Evolutionary conservation across 306 rosid species (phyloP).

Genomic region (Canavalia gladiata): DNA sequence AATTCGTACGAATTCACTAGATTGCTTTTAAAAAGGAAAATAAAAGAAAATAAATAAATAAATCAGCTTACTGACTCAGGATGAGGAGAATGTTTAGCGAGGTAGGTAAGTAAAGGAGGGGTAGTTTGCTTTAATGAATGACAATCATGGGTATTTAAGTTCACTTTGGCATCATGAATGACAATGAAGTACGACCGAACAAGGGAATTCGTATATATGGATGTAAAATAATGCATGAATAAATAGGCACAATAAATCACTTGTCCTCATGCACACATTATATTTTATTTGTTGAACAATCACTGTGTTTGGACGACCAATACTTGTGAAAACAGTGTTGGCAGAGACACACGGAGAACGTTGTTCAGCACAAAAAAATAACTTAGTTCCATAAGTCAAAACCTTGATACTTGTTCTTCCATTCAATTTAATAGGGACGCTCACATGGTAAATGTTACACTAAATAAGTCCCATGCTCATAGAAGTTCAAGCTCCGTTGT

Average conservation of each 20-base stretch:
- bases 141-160: neutral
- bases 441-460: conserved; percentile 46
- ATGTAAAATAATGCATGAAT: conserved; percentile 33
- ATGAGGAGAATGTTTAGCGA: too few species aligned
- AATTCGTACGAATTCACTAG: neutral
- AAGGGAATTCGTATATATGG: conserved; percentile 11
- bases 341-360: conserved; percentile 52
- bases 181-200: neutral
- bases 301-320: conserved; percentile 33
- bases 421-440: conserved; percentile 30
- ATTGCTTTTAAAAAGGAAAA: neutral
- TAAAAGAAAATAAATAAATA: neutral
- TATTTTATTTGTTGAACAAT: neutral
- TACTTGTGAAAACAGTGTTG: conserved; percentile 43
- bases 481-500: conserved; percentile 73
- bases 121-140: conserved; percentile 15
- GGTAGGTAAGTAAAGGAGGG: neutral
- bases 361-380: conserved; percentile 53
- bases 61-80: too few species aligned
- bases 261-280: conserved; percentile 25
- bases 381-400: conserved; percentile 77
- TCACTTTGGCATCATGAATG: conserved; percentile 10
- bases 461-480: conserved; percentile 45
- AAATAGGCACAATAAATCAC: conserved; percentile 10
- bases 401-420: conserved; percentile 72